These are phyloP conservation scores for Neurospora sp. DNA, from an alignment of 495 filamentous ascomycete genomes.

Conservation along the genomic window DNA sequence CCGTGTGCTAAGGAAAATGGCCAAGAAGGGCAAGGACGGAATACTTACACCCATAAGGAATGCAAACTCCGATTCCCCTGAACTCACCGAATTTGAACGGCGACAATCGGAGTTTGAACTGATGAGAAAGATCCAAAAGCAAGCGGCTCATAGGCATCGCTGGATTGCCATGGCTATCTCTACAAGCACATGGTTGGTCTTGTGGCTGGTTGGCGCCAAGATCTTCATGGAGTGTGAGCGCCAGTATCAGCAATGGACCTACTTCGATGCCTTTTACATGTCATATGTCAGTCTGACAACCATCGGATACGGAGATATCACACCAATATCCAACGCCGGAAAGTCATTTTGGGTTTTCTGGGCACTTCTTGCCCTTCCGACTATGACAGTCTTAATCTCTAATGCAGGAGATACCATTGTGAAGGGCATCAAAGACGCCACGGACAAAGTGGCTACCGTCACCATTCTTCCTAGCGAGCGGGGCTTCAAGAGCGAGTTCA, in stretches of 20 bases:
- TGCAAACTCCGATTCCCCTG: slow-evolving; percentile 1
- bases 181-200: slow-evolving; percentile 48
- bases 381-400: slow-evolving; percentile 73
- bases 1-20: slow-evolving; percentile 42
- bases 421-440: slow-evolving; percentile 56
- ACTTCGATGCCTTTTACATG: slow-evolving; percentile 75
- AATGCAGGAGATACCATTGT: slow-evolving; percentile 77
- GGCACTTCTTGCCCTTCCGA: slow-evolving; percentile 74
- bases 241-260: slow-evolving; percentile 54
- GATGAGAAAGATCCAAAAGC: slow-evolving; percentile 70
- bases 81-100: slow-evolving; percentile 43
- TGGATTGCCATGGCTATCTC: slow-evolving; percentile 63
- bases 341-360: slow-evolving; percentile 84
- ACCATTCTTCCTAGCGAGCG: slow-evolving; percentile 68
- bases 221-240: slow-evolving; percentile 49
- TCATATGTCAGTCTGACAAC: slow-evolving; percentile 69
- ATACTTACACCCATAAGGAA: slow-evolving; percentile 40
- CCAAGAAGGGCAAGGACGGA: slow-evolving; percentile 35
- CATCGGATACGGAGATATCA: slow-evolving; percentile 77
- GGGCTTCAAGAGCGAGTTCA: slow-evolving; percentile 34
- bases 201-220: slow-evolving; percentile 73
- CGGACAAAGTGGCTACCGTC: slow-evolving; percentile 57
- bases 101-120: slow-evolving; percentile 67
- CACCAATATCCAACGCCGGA: slow-evolving; percentile 58
- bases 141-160: slow-evolving; percentile 50